Evolutionary conservation across 148 eudicot species (phyloP).

Genomic region (Cornus controversa): DNA sequence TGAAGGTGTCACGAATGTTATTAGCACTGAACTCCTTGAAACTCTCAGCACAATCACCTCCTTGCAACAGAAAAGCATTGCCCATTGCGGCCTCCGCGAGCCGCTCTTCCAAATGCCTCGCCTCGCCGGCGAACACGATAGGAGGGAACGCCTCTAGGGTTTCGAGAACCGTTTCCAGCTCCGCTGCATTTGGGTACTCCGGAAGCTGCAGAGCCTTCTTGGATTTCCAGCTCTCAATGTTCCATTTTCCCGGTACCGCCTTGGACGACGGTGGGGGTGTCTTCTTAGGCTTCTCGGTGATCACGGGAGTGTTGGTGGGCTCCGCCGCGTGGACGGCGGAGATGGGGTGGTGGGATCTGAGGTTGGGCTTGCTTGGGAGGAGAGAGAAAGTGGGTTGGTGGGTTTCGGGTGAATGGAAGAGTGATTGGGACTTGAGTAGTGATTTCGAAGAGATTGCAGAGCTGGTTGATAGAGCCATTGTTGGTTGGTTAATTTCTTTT

Average conservation of each 20-base stretch:
- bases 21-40: conserved; percentile 54
- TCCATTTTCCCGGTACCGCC: conserved; percentile 22
- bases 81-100: conserved; percentile 50
- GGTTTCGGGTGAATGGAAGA: background rate
- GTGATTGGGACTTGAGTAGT: background rate
- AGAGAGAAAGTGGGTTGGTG: background rate
- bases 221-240: conserved; percentile 40
- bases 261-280: background rate
- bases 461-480: background rate
- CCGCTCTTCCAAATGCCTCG: conserved; percentile 36
- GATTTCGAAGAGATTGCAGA: background rate
- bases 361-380: background rate
- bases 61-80: conserved; percentile 51
- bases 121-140: conserved; percentile 51
- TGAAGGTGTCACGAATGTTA: conserved; percentile 46
- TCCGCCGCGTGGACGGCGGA: conserved; percentile 41
- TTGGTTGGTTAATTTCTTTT: background rate
- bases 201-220: conserved; percentile 48
- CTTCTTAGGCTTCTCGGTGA: background rate
- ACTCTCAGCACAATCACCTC: conserved; percentile 66
- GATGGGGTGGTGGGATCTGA: conserved; percentile 25
- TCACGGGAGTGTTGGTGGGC: conserved; percentile 20
- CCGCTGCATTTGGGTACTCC: conserved; percentile 39
- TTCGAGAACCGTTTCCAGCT: conserved; percentile 35
- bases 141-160: conserved; percentile 42